Base-by-base conservation (phyloP, 768 basidiomycete genomes). In the Russula sp. region DNA sequence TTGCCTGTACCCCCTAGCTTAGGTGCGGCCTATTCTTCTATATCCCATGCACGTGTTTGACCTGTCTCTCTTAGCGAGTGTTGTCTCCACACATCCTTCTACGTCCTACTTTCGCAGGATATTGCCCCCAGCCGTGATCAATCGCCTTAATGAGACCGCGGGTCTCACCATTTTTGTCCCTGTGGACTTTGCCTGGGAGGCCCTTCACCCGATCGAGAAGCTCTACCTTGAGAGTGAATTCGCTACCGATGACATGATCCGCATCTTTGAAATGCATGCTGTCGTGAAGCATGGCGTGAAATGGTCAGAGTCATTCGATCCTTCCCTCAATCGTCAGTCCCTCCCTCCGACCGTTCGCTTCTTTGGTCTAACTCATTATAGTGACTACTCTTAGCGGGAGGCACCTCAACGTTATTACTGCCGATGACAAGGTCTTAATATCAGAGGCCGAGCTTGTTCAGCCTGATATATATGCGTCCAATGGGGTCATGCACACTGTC, bases 401-500 rank as follows among this genome's bases (percentile, higher is more conserved):
- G 11, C 75, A 78, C 2, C 78, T 97, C 10, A 81, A 85, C 56
- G 75, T 94, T 45, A 73, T 75, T 1, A 77, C 79, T n/a, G 74
- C 80, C 29, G 70, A 79, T 1, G 78, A 84, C 42, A 81, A 80
- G 63, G 83, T 81, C 56, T 79, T 69, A 35, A 73, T 88, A 22
- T 84, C 84, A 38, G 75, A 75, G 49, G 83, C 88, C 7, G 75
- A 78, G 25, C 78, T 96, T 46, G 69, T 85, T 5, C 77, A 86
- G n/a, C 82, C 84, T 7, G 93, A 99, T 69, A 83, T 97, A 39
- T 93, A 94, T 69, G 95, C 91, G 5, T 87, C 90, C 35, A 99
- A 99, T 69, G 97, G 96, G 51, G 97, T 98, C 47, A 72, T 98
- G 16, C 97, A 99, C 73, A 82, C 93, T 46, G 81, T 98, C 29